Evolutionary conservation across 257 asterid genomes (phyloP), one percentile per base, ranked within the genome.

Genomic region (Salvia hispanica): DNA sequence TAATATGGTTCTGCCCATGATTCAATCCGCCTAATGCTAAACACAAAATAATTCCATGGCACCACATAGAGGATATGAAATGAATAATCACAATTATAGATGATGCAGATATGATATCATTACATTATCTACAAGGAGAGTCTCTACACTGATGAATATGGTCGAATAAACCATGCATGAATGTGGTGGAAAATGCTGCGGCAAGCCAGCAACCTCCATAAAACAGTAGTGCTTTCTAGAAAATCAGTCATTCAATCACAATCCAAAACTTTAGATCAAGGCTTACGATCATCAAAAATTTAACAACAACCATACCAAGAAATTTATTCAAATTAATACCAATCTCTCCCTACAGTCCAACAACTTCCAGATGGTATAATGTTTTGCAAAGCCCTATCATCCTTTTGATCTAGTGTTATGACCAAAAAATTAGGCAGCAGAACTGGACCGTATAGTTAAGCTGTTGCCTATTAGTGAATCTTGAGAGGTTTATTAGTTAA

Each of bases 371-470:
- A n/a, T n/a, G n/a, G n/a, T n/a, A n/a, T n/a, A n/a, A n/a, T n/a
- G n/a, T n/a, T n/a, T n/a, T n/a, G n/a, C n/a, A n/a, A n/a, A n/a
- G n/a, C n/a, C n/a, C n/a, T n/a, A n/a, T n/a, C n/a, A n/a, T n/a
- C n/a, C n/a, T n/a, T n/a, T n/a, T n/a, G n/a, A n/a, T n/a, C n/a
- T n/a, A n/a, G n/a, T n/a, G n/a, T n/a, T n/a, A n/a, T n/a, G n/a
- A n/a, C n/a, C n/a, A n/a, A n/a, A n/a, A n/a, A n/a, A n/a, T n/a
- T n/a, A n/a, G n/a, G n/a, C n/a, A n/a, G n/a, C 57, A 68, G 9
- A 53, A 44, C 7, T 42, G 44, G 6, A 69, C 48, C 42, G 56
- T 21, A 48, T 45, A 48, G n/a, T 31, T 31, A 71, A 61, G 69
- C 40, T 42, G 39, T 62, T 40, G 46, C 16, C 56, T 43, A 9